Evolutionary conservation across 1,284 basidiomycete species (phyloP).

Genomic region (Rhodotorula sp.): DNA sequence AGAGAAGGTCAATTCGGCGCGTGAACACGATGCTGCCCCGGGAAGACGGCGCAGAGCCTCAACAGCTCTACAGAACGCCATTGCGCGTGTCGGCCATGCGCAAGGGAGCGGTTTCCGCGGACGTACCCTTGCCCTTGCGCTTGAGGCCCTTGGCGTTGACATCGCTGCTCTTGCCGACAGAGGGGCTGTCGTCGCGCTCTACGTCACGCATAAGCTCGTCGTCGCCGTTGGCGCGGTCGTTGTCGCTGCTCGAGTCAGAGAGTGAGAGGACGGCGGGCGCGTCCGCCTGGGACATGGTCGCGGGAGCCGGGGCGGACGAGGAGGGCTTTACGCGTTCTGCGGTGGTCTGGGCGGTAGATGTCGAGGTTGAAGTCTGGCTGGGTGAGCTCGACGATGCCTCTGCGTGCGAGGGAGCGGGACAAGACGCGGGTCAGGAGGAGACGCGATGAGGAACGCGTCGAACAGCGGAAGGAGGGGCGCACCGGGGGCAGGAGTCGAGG

Average conservation of each 20-base stretch:
- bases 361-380: not conserved
- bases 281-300: too few relatives aligned
- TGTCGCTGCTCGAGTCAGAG: not conserved
- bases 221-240: not conserved
- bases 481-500: not conserved
- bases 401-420: not conserved
- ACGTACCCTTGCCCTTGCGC: slow-evolving; percentile 1
- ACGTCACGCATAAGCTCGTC: not conserved
- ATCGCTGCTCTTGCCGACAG: not conserved
- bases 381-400: not conserved
- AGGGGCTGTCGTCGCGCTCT: not conserved
- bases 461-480: not conserved
- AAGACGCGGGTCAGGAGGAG: not conserved
- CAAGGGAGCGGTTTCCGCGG: not conserved
- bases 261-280: not conserved
- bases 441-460: not conserved
- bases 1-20: not conserved
- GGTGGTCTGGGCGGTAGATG: slow-evolving; percentile 5
- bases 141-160: not conserved
- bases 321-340: not conserved
- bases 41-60: too few relatives aligned
- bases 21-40: too few relatives aligned
- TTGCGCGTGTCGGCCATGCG: not conserved
- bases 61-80: too few relatives aligned
- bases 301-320: not conserved